A percentile compares a stretch with the other conserved stretches of the same genome.
Conservation (phyloP, 2,329 filamentous ascomycete species). For the Clonostachys byssicola region DNA sequence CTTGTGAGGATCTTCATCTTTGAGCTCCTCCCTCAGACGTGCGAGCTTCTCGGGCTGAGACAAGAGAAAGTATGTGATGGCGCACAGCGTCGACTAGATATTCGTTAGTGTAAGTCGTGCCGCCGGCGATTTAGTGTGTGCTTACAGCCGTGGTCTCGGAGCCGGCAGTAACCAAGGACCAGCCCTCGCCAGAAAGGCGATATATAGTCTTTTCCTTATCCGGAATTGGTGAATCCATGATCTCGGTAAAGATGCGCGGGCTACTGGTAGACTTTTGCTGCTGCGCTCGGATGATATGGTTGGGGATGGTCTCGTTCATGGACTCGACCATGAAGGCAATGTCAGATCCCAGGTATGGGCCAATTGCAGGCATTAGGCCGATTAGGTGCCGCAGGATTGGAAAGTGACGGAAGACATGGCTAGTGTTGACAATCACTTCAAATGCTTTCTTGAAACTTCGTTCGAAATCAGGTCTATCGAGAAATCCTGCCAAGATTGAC, state of each 20-base stretch:
- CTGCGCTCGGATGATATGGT: not conserved
- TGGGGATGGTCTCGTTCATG: conserved; percentile 3
- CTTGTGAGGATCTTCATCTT: conserved; percentile 14
- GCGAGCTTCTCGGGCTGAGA: conserved; percentile 20
- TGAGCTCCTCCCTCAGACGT: conserved; percentile 20
- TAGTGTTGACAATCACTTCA: not conserved
- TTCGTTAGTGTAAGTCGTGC: too few relatives aligned
- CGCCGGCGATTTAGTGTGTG: too few relatives aligned
- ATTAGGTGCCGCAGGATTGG: not conserved
- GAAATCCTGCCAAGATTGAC: not conserved
- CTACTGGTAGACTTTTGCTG: not conserved
- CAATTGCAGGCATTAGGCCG: not conserved
- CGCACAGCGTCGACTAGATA: conserved; percentile 15
- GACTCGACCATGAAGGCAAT: conserved; percentile 11
- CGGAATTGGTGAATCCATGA: conserved; percentile 21
- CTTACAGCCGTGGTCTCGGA: conserved; percentile 30
- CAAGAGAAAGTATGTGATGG: conserved; percentile 28
- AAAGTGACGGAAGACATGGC: not conserved
- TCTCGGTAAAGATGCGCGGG: conserved; percentile 1
- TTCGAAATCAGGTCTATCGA: not conserved
- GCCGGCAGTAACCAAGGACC: conserved; percentile 26
- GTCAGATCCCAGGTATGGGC: conserved; percentile 1
- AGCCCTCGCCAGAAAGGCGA: conserved; percentile 29
- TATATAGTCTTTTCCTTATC: conserved; percentile 25
- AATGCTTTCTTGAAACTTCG: not conserved